Conservation (phyloP, 2,329 filamentous ascomycete species). For the Calonectria montana region DNA sequence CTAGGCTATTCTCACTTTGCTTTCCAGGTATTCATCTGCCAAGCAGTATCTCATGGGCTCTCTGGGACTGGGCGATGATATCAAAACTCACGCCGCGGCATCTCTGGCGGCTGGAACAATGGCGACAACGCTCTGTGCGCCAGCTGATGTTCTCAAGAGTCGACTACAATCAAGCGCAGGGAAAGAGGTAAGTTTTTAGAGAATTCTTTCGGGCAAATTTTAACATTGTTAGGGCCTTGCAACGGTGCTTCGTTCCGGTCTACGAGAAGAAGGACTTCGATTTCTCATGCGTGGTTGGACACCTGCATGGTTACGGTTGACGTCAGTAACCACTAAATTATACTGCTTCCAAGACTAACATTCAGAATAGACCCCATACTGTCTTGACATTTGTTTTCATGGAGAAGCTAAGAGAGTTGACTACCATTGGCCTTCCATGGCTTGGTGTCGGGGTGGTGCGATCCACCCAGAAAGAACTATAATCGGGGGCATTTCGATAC, state of each 20-base stretch:
- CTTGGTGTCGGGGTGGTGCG: conserved; percentile 17
- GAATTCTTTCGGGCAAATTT: background rate
- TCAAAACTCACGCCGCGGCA: conserved; percentile 53
- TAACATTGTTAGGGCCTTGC: conserved; percentile 43
- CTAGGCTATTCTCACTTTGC: background rate
- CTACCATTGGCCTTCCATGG: conserved; percentile 37
- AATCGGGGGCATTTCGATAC: conserved; percentile 13
- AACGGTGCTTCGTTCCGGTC: conserved; percentile 47
- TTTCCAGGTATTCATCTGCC: conserved; percentile 47
- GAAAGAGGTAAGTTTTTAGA: conserved; percentile 33
- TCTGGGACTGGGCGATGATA: conserved; percentile 49
- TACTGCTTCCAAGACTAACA: rapidly evolving
- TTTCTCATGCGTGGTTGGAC: conserved; percentile 61
- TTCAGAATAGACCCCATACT: conserved; percentile 51
- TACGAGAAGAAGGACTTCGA: conserved; percentile 52
- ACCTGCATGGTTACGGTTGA: conserved; percentile 57
- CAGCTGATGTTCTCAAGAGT: conserved; percentile 58
- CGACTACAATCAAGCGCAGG: conserved; percentile 50
- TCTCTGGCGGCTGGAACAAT: conserved; percentile 57
- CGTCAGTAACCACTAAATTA: conserved; percentile 43
- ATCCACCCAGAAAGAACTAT: conserved; percentile 21
- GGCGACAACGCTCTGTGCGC: conserved; percentile 58
- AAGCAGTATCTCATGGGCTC: conserved; percentile 47
- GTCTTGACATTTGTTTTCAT: conserved; percentile 60
- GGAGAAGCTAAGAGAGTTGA: conserved; percentile 54